phyloP scores from a whole-genome alignment of 1,284 basidiomycete genomes.

The Paramarasmius palmivorus region DNA sequence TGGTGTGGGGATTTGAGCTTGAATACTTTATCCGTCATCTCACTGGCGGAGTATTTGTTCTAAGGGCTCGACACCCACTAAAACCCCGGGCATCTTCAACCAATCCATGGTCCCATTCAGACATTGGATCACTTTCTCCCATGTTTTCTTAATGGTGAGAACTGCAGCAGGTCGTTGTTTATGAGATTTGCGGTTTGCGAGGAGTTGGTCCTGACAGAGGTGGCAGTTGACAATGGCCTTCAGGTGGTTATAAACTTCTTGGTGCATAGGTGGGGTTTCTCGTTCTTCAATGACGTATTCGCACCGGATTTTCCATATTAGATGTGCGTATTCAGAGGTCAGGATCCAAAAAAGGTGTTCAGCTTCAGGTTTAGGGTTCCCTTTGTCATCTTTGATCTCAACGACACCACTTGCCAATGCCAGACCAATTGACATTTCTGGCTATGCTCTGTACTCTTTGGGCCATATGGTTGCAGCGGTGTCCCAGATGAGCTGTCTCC shows the following conservation, averaged over 20 bases:
- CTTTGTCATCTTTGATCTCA: neutral
- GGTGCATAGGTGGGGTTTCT: neutral
- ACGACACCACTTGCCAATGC: neutral
- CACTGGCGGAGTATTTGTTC: neutral
- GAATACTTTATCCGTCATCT: neutral
- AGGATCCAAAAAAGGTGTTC: conserved; percentile 5
- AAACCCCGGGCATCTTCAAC: neutral
- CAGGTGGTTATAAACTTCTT: neutral
- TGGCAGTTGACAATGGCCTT: neutral
- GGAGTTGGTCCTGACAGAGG: neutral
- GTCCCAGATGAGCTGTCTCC: neutral
- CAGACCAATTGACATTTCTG: neutral
- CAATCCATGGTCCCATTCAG: neutral
- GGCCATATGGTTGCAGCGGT: neutral
- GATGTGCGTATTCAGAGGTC: conserved; percentile 6
- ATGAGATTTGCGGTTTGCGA: neutral
- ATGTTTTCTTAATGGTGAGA: neutral
- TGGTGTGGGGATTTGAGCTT: neutral
- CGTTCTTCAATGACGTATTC: neutral
- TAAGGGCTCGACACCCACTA: neutral
- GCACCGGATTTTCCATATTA: conserved; percentile 8
- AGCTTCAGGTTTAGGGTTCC: neutral
- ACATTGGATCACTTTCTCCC: neutral
- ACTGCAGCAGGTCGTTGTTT: neutral
- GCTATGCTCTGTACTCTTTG: neutral